These are phyloP conservation scores for Phialophora tarda DNA, from an alignment of 2,329 filamentous ascomycete genomes.

Conservation along the genomic window DNA sequence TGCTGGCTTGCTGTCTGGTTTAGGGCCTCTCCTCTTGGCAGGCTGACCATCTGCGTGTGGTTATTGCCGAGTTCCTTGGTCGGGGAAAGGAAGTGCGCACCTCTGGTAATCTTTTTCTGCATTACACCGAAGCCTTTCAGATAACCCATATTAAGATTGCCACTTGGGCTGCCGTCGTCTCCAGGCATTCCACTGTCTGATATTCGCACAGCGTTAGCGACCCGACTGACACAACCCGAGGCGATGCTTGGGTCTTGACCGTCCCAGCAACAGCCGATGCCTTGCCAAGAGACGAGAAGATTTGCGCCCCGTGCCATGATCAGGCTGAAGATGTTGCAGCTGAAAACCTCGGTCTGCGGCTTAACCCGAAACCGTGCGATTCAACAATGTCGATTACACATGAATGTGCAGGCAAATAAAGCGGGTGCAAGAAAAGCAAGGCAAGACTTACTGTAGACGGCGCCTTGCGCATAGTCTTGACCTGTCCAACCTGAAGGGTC, in stretches of 20 bases:
- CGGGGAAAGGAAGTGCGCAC: constrained; percentile 50
- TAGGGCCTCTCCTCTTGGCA: constrained; percentile 88
- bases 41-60: constrained; percentile 72
- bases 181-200: constrained; percentile 31
- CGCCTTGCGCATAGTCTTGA: constrained; percentile 30
- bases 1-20: constrained; percentile 94
- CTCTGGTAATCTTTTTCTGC: constrained; percentile 77
- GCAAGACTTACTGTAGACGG: constrained; percentile 27
- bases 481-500: constrained; percentile 28
- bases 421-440: neutral
- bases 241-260: neutral
- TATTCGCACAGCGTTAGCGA: constrained; percentile 3
- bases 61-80: constrained; percentile 19
- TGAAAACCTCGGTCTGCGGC: neutral
- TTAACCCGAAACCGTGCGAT: neutral
- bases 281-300: neutral
- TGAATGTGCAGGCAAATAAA: neutral
- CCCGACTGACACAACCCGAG: neutral
- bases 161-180: constrained; percentile 26
- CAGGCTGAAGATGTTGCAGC: neutral
- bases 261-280: neutral
- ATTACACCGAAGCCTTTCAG: constrained; percentile 67
- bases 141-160: constrained; percentile 61
- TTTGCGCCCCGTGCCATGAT: neutral
- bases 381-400: neutral